phyloP scores from a whole-genome alignment of 1,139 yeast genomes.

The Protomyces pachydermus region DNA sequence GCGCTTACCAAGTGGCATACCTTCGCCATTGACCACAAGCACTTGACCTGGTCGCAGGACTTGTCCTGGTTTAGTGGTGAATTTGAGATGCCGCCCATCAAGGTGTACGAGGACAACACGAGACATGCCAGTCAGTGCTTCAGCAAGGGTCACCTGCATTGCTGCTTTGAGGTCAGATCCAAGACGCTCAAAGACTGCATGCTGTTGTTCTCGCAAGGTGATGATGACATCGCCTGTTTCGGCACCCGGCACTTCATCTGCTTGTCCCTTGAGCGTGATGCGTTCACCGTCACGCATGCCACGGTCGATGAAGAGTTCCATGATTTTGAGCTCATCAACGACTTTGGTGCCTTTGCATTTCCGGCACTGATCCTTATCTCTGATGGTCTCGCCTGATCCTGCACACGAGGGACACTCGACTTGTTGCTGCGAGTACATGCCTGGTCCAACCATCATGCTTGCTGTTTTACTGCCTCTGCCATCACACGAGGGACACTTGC shows the following conservation, averaged over 20 bases:
- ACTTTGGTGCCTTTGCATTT: constrained; percentile 64
- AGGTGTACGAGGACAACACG: constrained; percentile 61
- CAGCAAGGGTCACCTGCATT: constrained; percentile 62
- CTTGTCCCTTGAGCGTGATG: constrained; percentile 60
- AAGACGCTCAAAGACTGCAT: constrained; percentile 52
- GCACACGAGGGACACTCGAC: constrained; percentile 65
- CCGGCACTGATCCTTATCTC: constrained; percentile 63
- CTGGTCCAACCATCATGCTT: constrained; percentile 64
- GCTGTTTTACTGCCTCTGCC: constrained; percentile 61
- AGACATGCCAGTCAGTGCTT: constrained; percentile 77
- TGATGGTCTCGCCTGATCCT: constrained; percentile 62
- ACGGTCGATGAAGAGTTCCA: constrained; percentile 70
- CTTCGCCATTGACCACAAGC: constrained; percentile 66
- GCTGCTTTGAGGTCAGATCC: constrained; percentile 62
- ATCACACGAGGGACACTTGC: constrained; percentile 60
- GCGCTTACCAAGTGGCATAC: constrained; percentile 65
- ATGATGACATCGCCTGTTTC: constrained; percentile 74
- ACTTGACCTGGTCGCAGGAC: constrained; percentile 76
- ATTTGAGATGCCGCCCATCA: constrained; percentile 67
- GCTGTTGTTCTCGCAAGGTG: constrained; percentile 48
- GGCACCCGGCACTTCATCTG: constrained; percentile 74
- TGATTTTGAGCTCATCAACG: constrained; percentile 61
- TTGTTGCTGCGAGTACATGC: constrained; percentile 61
- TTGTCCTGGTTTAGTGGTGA: constrained; percentile 56
- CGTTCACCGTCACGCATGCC: constrained; percentile 64